Evolutionary conservation across 306 rosid genomes (phyloP), one percentile per base, ranked within the genome.

Genomic region (Quercus glauca): DNA sequence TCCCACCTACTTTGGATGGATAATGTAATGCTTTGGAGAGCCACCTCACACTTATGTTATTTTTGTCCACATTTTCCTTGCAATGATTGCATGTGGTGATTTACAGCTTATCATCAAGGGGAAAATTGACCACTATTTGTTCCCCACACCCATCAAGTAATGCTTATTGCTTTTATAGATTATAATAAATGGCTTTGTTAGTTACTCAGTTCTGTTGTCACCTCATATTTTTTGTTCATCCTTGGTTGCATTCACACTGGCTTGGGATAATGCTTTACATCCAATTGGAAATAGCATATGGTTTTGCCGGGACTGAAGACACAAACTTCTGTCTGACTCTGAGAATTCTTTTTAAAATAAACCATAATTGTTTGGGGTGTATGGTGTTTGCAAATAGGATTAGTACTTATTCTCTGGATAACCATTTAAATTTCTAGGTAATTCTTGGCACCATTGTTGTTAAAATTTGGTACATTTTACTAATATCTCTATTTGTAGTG

Each of bases 401-500:
- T 71, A 74, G 26, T 33, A 76, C 57, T 43, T 76, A 76, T 43
- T 75, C 61, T 77, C 58, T 64, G 29, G 2, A 49, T 13, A 37
- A 7, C 43, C 23, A 79, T 64, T 71, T 31, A 60, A 1, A 45
- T 70, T 71, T 17, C 21, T 63, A 63, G 69, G 59, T 28, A 6
- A 69, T 61, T 74, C 58, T 57, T 15, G 20, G 31, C 28, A 57
- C 52, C 41, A 43, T 37, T 69, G 56, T 64, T 23, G 64, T 68
- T 67, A 49, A 35, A 43, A 13, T 73, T 10, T 59, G 76, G 73
- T 52, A n/a, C 67, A 19, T 76, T 83, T 61, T 23, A n/a, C 68
- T 61, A 61, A 72, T 41, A 28, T 76, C 21, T 67, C 72, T 31
- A 33, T 67, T 35, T 67, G 26, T 71, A 18, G 67, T 51, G 82